These are phyloP conservation scores for Lactuca saligna DNA, from an alignment of 129 eudicot genomes.

Conservation along the genomic window DNA sequence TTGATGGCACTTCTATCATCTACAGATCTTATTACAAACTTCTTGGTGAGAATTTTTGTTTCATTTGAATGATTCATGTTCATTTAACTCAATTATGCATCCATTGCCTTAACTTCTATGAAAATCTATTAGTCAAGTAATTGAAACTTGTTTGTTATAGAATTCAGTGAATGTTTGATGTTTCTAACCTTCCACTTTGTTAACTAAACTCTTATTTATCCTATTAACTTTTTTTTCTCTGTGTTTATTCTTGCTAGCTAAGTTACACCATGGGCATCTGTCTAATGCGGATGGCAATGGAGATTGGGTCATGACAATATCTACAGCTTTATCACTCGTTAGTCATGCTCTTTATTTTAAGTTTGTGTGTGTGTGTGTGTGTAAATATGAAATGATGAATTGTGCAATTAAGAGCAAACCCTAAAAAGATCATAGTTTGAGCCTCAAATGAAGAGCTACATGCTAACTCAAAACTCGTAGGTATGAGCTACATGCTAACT, in stretches of 20 bases:
- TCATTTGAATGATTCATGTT: background rate
- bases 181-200: slow-evolving; percentile 17
- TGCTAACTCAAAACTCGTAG: too few relatives aligned
- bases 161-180: background rate
- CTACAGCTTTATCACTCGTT: slow-evolving; percentile 83
- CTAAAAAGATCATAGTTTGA: too few relatives aligned
- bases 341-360: slow-evolving; percentile 34
- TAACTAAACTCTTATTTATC: slow-evolving; percentile 7
- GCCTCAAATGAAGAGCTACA: too few relatives aligned
- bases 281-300: slow-evolving; percentile 95
- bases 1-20: slow-evolving; percentile 91
- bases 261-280: slow-evolving; percentile 84
- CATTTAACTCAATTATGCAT: slow-evolving; percentile 6
- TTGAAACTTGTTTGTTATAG: background rate
- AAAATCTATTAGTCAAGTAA: background rate
- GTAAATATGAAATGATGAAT: slow-evolving; percentile 4
- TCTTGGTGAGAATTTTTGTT: slow-evolving; percentile 49
- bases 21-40: slow-evolving; percentile 93
- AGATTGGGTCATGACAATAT: slow-evolving; percentile 98
- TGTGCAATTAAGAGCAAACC: background rate
- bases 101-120: slow-evolving; percentile 2
- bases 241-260: slow-evolving; percentile 48
- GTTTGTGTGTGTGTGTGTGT: background rate
- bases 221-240: slow-evolving; percentile 16
- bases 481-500: too few relatives aligned